Percentiles rank a stretch among this genome's conserved stretches.
Evolutionary conservation across 1,284 basidiomycete genomes (phyloP).

Genomic region (Cryptococcus neoformans): DNA sequence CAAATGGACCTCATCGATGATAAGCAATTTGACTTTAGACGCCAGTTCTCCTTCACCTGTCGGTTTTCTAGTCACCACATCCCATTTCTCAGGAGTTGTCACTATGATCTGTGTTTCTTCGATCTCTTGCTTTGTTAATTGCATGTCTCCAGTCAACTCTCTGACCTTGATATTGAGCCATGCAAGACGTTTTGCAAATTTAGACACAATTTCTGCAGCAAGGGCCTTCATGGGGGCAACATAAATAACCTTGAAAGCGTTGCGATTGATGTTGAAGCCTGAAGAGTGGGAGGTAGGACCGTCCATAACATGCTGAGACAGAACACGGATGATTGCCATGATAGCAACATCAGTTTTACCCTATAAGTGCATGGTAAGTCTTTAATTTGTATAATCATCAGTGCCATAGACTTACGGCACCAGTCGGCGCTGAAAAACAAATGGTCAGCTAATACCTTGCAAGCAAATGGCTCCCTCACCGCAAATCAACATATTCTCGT

Average conservation of each 20-base stretch:
- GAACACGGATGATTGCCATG: constrained; percentile 84
- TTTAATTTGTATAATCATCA: background rate
- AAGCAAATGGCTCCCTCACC: constrained; percentile 56
- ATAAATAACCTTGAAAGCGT: constrained; percentile 95
- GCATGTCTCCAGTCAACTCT: constrained; percentile 99
- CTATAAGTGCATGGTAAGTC: constrained; percentile 48
- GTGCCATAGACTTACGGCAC: constrained; percentile 67
- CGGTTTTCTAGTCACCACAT: constrained; percentile 96
- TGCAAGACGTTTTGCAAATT: constrained; percentile 82
- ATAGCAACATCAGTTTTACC: constrained; percentile 99
- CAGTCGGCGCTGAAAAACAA: constrained; percentile 72
- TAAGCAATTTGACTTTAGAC: constrained; percentile 85
- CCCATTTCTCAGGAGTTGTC: constrained; percentile 99
- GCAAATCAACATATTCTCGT: constrained; percentile 96
- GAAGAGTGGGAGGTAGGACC: constrained; percentile 43
- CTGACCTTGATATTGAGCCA: constrained; percentile 87
- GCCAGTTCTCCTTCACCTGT: constrained; percentile 95
- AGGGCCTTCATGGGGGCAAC: constrained; percentile 99
- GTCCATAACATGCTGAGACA: constrained; percentile 66
- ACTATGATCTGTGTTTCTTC: constrained; percentile 97
- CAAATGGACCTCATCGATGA: constrained; percentile 98
- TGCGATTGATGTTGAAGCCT: constrained; percentile 60
- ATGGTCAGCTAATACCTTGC: background rate
- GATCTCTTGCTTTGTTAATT: constrained; percentile 91
- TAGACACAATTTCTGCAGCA: constrained; percentile 92